Conservation (phyloP, 345 rosid genomes). For the Heritiera littoralis region DNA sequence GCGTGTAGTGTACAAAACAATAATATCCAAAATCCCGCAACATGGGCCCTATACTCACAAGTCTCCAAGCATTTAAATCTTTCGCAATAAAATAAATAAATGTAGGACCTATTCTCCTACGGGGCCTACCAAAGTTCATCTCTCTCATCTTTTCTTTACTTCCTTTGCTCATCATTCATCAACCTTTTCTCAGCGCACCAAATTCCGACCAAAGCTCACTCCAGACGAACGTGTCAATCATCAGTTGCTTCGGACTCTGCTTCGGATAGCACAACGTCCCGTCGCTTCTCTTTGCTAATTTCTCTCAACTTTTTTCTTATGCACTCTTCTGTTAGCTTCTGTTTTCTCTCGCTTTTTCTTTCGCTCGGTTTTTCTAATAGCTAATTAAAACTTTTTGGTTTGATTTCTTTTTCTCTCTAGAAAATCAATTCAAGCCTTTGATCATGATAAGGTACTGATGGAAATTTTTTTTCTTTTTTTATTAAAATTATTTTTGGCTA, state of each 20-base stretch:
- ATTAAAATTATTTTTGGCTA: not conserved
- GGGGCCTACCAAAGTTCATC: too few relatives aligned
- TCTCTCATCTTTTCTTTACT: not conserved
- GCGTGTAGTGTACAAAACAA: too few relatives aligned
- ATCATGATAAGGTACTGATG: not conserved
- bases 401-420: not conserved
- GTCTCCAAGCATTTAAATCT: too few relatives aligned
- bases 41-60: too few relatives aligned
- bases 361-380: not conserved
- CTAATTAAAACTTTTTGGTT: not conserved
- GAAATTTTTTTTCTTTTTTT: not conserved
- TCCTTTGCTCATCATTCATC: not conserved
- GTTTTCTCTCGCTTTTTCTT: not conserved
- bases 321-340: not conserved
- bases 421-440: conserved; percentile 2
- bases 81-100: too few relatives aligned
- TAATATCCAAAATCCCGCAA: too few relatives aligned
- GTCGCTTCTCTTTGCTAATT: not conserved
- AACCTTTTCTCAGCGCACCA: not conserved
- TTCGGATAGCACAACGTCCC: not conserved
- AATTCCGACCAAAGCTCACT: not conserved
- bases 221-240: conserved; percentile 5
- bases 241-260: not conserved
- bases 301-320: not conserved
- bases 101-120: too few relatives aligned